Base-by-base conservation (phyloP, 108 stramenopile genomes). In the Pelagomonas calceolata region DNA sequence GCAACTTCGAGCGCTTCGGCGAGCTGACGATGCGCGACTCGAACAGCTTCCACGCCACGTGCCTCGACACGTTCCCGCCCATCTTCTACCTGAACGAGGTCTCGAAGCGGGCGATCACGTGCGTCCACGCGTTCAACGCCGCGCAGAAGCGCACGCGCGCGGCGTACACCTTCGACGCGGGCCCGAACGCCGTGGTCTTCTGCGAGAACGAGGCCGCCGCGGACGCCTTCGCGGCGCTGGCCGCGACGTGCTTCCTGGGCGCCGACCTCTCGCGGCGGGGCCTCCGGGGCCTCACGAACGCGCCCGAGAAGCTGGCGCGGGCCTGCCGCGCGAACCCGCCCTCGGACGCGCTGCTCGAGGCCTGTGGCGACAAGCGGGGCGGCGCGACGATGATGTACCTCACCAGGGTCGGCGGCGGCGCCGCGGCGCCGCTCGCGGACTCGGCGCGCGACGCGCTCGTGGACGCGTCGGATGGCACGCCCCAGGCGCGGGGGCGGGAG, bases 41-140 rank as follows among this genome's bases (percentile, higher is more conserved):
- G 66, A 71, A 45, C 45, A 1, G 32, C 10, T 99, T 99, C 81
- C 98, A 99, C 82, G 92, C 95, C 37, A 90, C 89, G 15, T 99
- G 98, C 82, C 77, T 96, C 46, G 98, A 99, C 82, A 99, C 96
- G n/a, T 99, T 90, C 80, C 98, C 98, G 65, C 98, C 98, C 32
- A 95, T 99, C 70, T 95, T 95, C 79, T 99, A 99, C 87, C 95
- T 99, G 94, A 96, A 97, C 76, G 98, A 96, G 80, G 75, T 84
- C 45, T 87, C 86, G 34, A 73, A 81, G 36, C 77, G 73, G 66
- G 75, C 91, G 63, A 81, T 93, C n/a, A 79, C 78, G 32, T 73
- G 90, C 71, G 84, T 91, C 10, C 90, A 93, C 79, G 82, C 76
- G 68, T 91, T 92, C 83, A 95, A 95, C 80, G 78, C 76, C 34